A percentile compares a stretch with the other conserved stretches of the same genome.
Conservation (phyloP, 768 basidiomycete species). For the Hemileccinum rubropunctum region DNA sequence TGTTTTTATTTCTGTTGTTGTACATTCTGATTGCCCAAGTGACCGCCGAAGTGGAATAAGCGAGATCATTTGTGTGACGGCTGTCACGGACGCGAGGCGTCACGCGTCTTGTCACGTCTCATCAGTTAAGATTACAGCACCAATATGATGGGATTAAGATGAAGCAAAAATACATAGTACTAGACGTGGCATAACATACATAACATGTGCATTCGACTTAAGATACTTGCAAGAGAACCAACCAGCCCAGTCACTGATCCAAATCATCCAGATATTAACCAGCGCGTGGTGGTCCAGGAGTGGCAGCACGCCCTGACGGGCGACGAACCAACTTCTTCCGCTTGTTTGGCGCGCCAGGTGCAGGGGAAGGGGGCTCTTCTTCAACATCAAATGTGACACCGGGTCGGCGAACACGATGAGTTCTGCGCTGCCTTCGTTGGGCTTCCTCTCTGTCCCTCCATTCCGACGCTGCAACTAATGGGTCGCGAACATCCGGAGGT, state of each 20-base stretch:
- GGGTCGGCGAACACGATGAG: slow-evolving; percentile 46
- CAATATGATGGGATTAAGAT: slow-evolving; percentile 9
- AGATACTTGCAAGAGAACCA: slow-evolving; percentile 18
- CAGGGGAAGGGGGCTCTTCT: slow-evolving; percentile 49
- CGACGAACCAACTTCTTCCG: slow-evolving; percentile 31
- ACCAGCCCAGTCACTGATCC: slow-evolving; percentile 1
- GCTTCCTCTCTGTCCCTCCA: slow-evolving; percentile 70
- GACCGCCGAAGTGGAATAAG: not conserved
- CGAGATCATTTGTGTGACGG: not conserved
- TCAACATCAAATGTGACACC: slow-evolving; percentile 66
- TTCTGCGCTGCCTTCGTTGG: slow-evolving; percentile 38
- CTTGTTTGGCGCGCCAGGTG: slow-evolving; percentile 20
- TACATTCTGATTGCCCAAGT: slow-evolving; percentile 15
- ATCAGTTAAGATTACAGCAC: slow-evolving; percentile 5
- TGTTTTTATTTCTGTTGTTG: slow-evolving; percentile 12
- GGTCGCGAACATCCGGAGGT: slow-evolving; percentile 63
- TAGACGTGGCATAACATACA: slow-evolving; percentile 31
- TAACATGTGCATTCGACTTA: slow-evolving; percentile 20
- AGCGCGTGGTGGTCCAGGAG: slow-evolving; percentile 23
- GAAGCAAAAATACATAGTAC: slow-evolving; percentile 24
- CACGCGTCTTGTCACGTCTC: slow-evolving; percentile 25
- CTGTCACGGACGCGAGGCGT: slow-evolving; percentile 25
- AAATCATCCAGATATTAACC: slow-evolving; percentile 11
- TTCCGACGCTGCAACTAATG: slow-evolving; percentile 57
- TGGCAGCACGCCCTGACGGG: slow-evolving; percentile 25